phyloP scores from a whole-genome alignment of 2,329 filamentous ascomycete species.

The Graphiopsis chlorocephala region DNA sequence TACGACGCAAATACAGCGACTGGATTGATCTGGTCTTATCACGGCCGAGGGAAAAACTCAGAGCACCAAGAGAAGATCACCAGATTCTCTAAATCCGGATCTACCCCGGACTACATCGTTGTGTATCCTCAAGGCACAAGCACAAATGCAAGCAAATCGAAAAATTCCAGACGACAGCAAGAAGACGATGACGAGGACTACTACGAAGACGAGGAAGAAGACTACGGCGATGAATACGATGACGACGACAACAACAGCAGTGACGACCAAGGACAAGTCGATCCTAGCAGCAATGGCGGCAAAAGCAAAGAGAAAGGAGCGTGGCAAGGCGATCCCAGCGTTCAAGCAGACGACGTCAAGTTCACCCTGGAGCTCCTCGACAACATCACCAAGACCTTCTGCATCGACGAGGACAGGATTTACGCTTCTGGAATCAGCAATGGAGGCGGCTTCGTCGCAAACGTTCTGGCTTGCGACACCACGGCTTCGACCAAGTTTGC shows the following conservation, averaged over 20 bases:
- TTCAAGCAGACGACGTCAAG: slow-evolving; percentile 39
- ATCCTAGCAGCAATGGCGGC: neutral
- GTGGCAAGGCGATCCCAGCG: slow-evolving; percentile 45
- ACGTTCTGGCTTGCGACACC: slow-evolving; percentile 47
- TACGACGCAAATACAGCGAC: slow-evolving; percentile 40
- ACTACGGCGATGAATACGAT: neutral
- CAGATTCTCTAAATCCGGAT: slow-evolving; percentile 44
- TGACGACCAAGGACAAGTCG: neutral
- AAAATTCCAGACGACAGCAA: neutral
- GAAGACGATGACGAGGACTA: neutral
- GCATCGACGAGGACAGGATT: slow-evolving; percentile 43
- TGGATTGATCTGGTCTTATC: slow-evolving; percentile 48
- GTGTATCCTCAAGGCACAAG: slow-evolving; percentile 45
- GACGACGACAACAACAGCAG: neutral
- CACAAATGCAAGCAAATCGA: neutral
- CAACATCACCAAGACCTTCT: slow-evolving; percentile 40
- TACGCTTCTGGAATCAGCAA: slow-evolving; percentile 53
- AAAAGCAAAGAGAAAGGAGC: slow-evolving; percentile 14
- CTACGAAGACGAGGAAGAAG: neutral
- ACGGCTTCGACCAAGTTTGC: slow-evolving; percentile 44
- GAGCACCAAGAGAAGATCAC: slow-evolving; percentile 41
- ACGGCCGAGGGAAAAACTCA: slow-evolving; percentile 41
- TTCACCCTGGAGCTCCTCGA: slow-evolving; percentile 46
- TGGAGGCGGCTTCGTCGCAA: slow-evolving; percentile 49
- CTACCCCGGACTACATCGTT: slow-evolving; percentile 45